phyloP scores from a whole-genome alignment of 163 green algal genomes.

The Scenedesmus sp. region DNA sequence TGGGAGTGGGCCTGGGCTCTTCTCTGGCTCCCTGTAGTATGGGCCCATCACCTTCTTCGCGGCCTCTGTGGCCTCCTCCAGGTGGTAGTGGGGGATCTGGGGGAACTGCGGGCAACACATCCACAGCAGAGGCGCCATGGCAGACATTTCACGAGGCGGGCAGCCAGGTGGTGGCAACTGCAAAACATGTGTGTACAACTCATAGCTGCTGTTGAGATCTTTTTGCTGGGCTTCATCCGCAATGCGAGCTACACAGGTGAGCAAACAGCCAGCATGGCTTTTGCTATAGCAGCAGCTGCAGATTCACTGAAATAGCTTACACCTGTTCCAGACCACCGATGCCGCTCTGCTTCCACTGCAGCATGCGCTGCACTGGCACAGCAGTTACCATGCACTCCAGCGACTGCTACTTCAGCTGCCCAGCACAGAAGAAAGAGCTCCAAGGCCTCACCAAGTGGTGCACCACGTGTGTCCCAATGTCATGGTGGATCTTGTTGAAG shows the following conservation, averaged over 20 bases:
- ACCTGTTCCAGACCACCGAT: no score
- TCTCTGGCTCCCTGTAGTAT: conserved; percentile 93
- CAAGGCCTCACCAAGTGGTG: conserved; percentile 84
- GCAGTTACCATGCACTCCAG: neutral
- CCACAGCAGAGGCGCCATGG: neutral
- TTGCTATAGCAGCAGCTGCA: no score
- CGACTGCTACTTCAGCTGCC: neutral
- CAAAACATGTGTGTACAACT: neutral
- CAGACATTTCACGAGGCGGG: neutral
- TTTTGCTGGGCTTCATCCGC: no score
- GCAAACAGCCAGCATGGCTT: no score
- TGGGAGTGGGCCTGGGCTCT: conserved; percentile 80
- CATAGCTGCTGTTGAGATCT: neutral
- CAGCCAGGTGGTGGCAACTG: neutral
- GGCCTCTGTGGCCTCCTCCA: conserved; percentile 89
- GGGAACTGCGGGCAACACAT: conserved; percentile 41
- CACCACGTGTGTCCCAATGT: conserved; percentile 98
- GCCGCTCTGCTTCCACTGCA: no score
- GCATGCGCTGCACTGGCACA: neutral
- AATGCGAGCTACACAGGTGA: no score
- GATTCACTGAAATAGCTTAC: no score
- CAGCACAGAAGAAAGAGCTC: conserved; percentile 80
- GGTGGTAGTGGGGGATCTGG: conserved; percentile 97
- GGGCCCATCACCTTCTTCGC: conserved; percentile 92
- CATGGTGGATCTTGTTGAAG: conserved; percentile 99